A percentile compares a stretch with the other conserved stretches of the same genome.
Evolutionary conservation across 257 asterid species (phyloP).

Genomic region (Ocimum tenuiflorum): DNA sequence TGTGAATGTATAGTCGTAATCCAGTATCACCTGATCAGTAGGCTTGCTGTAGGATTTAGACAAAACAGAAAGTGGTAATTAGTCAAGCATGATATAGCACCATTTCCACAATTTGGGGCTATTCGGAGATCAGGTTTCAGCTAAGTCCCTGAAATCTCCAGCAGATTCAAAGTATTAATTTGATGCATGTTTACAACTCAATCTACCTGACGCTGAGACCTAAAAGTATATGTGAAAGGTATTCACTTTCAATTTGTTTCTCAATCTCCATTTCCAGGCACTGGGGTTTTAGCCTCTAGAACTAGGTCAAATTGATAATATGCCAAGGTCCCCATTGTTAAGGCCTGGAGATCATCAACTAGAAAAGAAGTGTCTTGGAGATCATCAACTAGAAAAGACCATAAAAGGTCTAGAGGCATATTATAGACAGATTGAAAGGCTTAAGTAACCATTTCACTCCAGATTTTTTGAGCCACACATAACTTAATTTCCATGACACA

Average conservation of each 20-base stretch:
- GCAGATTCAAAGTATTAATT: background rate
- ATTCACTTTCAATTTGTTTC: background rate
- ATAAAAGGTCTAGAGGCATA: background rate
- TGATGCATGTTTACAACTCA: background rate
- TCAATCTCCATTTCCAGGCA: background rate
- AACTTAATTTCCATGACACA: no score
- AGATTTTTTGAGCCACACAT: no score
- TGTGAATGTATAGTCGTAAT: slow-evolving; percentile 94
- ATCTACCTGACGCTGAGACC: background rate
- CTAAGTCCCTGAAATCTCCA: background rate
- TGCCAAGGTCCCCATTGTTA: background rate
- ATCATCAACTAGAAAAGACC: background rate
- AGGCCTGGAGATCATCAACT: background rate
- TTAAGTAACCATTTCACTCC: background rate
- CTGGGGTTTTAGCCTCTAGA: background rate
- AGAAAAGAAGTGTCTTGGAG: background rate
- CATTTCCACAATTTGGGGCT: background rate
- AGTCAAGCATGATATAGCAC: slow-evolving; percentile 1
- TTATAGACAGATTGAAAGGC: background rate
- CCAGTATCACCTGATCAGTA: slow-evolving; percentile 75
- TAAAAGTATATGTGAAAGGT: background rate
- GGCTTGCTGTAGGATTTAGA: slow-evolving; percentile 60
- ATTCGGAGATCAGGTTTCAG: background rate
- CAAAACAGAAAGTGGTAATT: slow-evolving; percentile 15
- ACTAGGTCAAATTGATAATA: background rate